Conservation (phyloP, 1,284 basidiomycete species). For the Cutaneotrichosporon sp. region DNA sequence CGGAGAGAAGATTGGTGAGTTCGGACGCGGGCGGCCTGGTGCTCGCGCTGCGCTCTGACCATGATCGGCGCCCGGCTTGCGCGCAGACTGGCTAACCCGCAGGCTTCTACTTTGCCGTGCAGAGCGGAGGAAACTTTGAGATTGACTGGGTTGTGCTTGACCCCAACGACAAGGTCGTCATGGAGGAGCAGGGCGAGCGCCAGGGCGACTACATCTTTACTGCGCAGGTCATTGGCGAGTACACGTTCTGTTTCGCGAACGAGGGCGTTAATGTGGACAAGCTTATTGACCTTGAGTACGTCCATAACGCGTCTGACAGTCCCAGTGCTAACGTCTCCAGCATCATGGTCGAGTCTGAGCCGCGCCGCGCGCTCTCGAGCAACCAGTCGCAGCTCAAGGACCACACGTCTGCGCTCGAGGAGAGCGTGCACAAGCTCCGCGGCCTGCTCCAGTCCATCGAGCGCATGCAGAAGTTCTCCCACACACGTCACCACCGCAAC, state of each 20-base stretch:
- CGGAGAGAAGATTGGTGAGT: constrained; percentile 47
- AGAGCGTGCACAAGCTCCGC: constrained; percentile 84
- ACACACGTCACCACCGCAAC: constrained; percentile 40
- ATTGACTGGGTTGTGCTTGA: constrained; percentile 92
- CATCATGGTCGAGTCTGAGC: constrained; percentile 95
- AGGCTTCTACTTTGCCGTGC: constrained; percentile 64
- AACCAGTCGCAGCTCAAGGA: constrained; percentile 66
- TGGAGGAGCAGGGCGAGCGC: constrained; percentile 79
- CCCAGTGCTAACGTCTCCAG: constrained; percentile 21
- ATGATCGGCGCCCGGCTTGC: too few species aligned
- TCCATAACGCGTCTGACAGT: not conserved
- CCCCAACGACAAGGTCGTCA: constrained; percentile 76
- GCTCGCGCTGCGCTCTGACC: too few species aligned
- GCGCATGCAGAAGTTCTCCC: constrained; percentile 75
- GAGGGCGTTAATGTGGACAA: constrained; percentile 87
- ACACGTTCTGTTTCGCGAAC: constrained; percentile 97
- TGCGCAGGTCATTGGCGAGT: constrained; percentile 85
- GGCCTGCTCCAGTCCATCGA: constrained; percentile 80
- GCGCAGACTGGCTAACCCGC: not conserved
- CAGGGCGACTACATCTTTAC: constrained; percentile 98
- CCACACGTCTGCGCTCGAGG: constrained; percentile 83
- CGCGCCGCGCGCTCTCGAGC: constrained; percentile 70
- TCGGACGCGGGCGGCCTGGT: too few species aligned
- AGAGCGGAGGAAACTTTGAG: constrained; percentile 95
- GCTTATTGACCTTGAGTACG: constrained; percentile 81